phyloP scores from a whole-genome alignment of 2,329 filamentous ascomycete genomes.

The Colletotrichum sp. region DNA sequence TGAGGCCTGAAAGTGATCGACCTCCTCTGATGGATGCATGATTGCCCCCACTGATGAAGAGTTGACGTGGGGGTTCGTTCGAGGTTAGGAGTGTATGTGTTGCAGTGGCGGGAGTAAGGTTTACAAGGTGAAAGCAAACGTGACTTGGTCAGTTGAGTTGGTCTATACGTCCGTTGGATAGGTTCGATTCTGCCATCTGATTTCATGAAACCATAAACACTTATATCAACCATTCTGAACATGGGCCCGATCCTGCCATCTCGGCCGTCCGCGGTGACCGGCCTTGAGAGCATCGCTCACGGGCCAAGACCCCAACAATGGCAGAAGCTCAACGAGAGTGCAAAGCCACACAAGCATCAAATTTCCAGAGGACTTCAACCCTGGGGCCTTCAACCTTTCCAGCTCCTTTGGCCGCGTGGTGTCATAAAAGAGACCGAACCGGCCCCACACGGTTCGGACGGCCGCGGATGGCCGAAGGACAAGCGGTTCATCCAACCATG shows the following conservation, averaged over 20 bases:
- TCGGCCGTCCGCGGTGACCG: slow-evolving; percentile 1
- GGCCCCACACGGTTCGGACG: not conserved
- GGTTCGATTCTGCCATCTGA: not conserved
- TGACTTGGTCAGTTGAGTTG: not conserved
- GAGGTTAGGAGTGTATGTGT: not conserved
- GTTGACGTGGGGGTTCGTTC: not conserved
- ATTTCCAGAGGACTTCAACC: not conserved
- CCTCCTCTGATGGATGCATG: not conserved
- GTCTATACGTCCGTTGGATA: not conserved
- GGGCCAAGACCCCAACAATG: not conserved
- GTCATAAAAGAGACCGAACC: too few relatives aligned
- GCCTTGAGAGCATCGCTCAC: not conserved
- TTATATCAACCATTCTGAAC: not conserved
- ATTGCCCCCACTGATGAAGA: not conserved
- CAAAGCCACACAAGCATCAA: not conserved
- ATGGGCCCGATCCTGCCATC: not conserved
- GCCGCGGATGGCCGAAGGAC: slow-evolving; percentile 7
- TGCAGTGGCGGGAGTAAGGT: not conserved
- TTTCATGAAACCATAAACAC: not conserved
- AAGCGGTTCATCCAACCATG: not conserved
- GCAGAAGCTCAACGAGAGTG: not conserved
- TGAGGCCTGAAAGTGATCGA: not conserved
- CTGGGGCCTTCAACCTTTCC: not conserved
- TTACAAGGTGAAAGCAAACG: not conserved
- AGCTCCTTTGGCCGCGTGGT: not conserved